Conservation (phyloP, 2,329 filamentous ascomycete species). For the Trichoderma citrinoviride region DNA sequence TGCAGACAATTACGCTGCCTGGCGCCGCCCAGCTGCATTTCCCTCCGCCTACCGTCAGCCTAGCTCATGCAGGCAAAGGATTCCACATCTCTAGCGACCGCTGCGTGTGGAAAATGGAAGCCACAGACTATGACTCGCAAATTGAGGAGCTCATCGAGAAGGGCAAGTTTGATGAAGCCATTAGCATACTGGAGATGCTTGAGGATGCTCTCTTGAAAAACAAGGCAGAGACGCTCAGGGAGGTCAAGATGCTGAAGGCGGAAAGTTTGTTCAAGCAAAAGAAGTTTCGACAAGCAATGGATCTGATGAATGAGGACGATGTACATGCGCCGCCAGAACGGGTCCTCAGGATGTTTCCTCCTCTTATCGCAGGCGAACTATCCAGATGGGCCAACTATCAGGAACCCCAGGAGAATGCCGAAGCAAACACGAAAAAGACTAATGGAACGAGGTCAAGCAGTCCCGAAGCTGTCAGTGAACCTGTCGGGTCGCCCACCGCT, state of each 20-base stretch:
- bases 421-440: conserved; percentile 33
- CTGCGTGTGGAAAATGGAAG: conserved; percentile 93
- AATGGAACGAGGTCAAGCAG: conserved; percentile 32
- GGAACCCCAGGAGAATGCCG: conserved; percentile 43
- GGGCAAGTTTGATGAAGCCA: conserved; percentile 80
- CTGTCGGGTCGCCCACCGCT: conserved; percentile 39
- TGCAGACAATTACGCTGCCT: conserved; percentile 81
- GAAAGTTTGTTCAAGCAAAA: conserved; percentile 77
- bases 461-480: conserved; percentile 30
- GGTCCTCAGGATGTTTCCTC: conserved; percentile 82
- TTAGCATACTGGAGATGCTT: conserved; percentile 83
- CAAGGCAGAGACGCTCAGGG: conserved; percentile 75
- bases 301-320: conserved; percentile 79
- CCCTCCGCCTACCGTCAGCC: conserved; percentile 83
- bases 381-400: conserved; percentile 53
- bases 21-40: conserved; percentile 85
- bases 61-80: conserved; percentile 94
- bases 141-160: conserved; percentile 75
- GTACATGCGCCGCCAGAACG: conserved; percentile 86
- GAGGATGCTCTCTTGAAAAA: conserved; percentile 86
- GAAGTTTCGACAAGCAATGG: conserved; percentile 81
- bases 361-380: conserved; percentile 76
- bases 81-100: conserved; percentile 92
- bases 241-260: conserved; percentile 89
- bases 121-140: conserved; percentile 86